Evolutionary conservation across 2,329 filamentous ascomycete genomes (phyloP).

Genomic region (Fusarium tricinctum): DNA sequence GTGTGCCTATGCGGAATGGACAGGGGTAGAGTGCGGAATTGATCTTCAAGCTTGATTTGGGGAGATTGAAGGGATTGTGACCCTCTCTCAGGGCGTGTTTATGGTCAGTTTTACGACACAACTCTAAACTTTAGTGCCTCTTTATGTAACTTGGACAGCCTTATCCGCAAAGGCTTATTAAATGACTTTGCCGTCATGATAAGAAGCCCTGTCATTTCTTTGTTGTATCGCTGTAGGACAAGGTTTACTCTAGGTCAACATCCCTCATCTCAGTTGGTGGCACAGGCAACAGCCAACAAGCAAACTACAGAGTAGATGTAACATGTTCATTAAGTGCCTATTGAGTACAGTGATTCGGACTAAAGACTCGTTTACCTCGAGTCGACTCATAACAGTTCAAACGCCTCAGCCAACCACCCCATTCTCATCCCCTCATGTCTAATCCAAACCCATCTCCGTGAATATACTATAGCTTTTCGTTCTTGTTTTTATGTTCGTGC

Average conservation of each 20-base stretch:
- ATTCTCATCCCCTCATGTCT: conserved; percentile 2
- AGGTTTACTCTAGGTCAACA: neutral
- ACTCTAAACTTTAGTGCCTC: no score
- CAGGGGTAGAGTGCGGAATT: conserved; percentile 25
- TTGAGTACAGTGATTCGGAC: conserved; percentile 13
- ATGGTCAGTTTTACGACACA: no score
- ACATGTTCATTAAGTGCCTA: conserved; percentile 19
- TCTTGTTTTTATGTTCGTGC: conserved; percentile 4
- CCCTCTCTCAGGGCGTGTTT: neutral
- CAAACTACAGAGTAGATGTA: neutral
- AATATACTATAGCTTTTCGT: conserved; percentile 15
- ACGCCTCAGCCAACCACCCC: conserved; percentile 28
- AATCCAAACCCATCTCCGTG: conserved; percentile 7
- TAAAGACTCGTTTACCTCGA: conserved; percentile 13
- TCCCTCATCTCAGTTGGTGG: no score
- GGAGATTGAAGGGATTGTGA: conserved; percentile 2
- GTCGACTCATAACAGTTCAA: conserved; percentile 24
- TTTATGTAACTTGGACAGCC: no score
- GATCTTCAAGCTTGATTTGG: neutral
- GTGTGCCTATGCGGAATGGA: conserved; percentile 28
- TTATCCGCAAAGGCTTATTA: no score
- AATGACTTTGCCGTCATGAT: no score
- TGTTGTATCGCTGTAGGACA: neutral
- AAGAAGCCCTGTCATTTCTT: neutral
- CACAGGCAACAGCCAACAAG: no score